A percentile compares a stretch with the other conserved stretches of the same genome.
Evolutionary conservation across 139 green algal genomes (phyloP).

Genomic region (Closterium sp.): DNA sequence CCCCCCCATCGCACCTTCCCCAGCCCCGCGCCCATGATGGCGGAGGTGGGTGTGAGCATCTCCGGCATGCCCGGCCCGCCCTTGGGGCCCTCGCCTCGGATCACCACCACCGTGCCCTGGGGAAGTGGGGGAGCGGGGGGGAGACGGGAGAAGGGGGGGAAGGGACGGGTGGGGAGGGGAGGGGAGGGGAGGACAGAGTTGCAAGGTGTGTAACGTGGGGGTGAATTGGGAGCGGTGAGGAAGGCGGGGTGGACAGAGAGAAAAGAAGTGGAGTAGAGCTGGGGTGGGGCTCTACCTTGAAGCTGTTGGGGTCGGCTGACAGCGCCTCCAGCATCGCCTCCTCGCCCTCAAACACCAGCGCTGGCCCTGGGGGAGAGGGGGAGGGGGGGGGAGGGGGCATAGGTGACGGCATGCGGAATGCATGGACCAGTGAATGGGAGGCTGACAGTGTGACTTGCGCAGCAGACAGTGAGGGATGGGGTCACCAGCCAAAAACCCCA

Average conservation of each 20-base stretch:
- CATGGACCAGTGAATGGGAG: not conserved
- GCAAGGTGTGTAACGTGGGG: too few relatives aligned
- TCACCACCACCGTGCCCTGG: constrained; percentile 79
- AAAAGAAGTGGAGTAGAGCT: not conserved
- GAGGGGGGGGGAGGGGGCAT: too few relatives aligned
- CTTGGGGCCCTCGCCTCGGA: constrained; percentile 94
- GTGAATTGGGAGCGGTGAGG: too few relatives aligned
- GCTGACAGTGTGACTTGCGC: not conserved
- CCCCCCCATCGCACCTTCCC: constrained; percentile 63
- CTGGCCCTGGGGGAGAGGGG: constrained; percentile 45
- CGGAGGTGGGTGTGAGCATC: constrained; percentile 95
- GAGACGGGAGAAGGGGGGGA: not conserved
- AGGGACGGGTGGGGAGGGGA: not conserved
- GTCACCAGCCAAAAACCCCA: too few relatives aligned
- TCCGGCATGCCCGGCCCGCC: constrained; percentile 97
- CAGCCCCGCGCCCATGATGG: constrained; percentile 96
- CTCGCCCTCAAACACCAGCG: constrained; percentile 87
- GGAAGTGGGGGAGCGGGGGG: not conserved
- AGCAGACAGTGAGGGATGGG: too few relatives aligned
- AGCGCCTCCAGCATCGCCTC: constrained; percentile 95
- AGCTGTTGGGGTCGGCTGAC: constrained; percentile 66
- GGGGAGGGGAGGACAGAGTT: not conserved
- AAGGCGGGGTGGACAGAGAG: too few relatives aligned
- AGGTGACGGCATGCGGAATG: not conserved
- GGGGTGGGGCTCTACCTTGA: constrained; percentile 57